These are phyloP conservation scores for Rhododendron ovatum DNA, from an alignment of 148 eudicot genomes.

Conservation along the genomic window DNA sequence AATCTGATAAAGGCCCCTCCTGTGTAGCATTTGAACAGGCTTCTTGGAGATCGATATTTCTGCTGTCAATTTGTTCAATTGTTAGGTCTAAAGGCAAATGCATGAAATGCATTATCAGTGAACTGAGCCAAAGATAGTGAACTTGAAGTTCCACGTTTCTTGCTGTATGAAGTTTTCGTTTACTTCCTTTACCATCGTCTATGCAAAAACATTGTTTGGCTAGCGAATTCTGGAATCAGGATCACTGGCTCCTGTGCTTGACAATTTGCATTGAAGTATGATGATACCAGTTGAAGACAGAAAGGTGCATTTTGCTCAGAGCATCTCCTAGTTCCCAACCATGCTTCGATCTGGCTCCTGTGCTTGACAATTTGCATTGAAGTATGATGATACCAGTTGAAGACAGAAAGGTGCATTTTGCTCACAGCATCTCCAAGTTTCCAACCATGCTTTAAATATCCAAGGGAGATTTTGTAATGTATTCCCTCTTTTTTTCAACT, in stretches of 20 bases:
- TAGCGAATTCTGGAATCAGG: background rate
- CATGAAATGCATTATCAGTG: background rate
- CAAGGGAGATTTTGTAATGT: too few species aligned
- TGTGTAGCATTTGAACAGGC: background rate
- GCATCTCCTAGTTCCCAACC: too few species aligned
- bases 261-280: background rate
- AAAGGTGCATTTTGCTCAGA: background rate
- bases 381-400: background rate
- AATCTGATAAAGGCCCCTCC: background rate
- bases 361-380: background rate
- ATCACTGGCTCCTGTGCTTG: background rate
- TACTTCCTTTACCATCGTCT: background rate
- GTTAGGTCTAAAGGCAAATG: background rate
- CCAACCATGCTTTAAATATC: too few species aligned
- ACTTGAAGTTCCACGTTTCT: background rate
- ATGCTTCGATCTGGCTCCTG: background rate
- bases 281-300: background rate
- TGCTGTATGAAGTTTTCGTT: background rate
- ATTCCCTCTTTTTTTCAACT: too few species aligned
- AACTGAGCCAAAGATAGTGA: background rate
- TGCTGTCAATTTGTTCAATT: background rate
- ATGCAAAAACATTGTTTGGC: background rate
- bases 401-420: background rate
- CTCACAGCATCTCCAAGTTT: background rate
- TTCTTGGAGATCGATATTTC: background rate